phyloP scores from a whole-genome alignment of 1,284 basidiomycete genomes.

The Volvariella volvacea region DNA sequence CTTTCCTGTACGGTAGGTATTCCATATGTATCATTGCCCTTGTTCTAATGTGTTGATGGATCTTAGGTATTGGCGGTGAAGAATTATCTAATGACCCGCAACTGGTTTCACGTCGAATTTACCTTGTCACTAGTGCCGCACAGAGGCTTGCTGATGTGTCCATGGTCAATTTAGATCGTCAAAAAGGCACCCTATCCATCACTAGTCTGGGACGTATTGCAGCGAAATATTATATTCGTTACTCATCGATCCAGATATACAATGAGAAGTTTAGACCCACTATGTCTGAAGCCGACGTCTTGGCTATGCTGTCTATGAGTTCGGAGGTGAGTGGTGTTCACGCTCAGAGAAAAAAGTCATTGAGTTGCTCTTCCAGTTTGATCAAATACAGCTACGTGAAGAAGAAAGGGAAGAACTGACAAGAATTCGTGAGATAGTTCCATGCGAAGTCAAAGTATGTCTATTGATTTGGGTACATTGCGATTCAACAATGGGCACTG shows the following conservation, averaged over 20 bases:
- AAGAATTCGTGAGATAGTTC: constrained; percentile 59
- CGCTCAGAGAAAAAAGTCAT: background rate
- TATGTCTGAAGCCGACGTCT: constrained; percentile 94
- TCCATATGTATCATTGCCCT: constrained; percentile 1
- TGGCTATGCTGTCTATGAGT: constrained; percentile 83
- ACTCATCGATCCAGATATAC: constrained; percentile 87
- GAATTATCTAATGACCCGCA: constrained; percentile 73
- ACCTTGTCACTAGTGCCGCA: constrained; percentile 71
- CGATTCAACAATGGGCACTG: background rate
- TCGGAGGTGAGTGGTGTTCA: constrained; percentile 63
- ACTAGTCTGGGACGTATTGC: constrained; percentile 93
- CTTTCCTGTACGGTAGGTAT: constrained; percentile 77
- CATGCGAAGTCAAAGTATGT: constrained; percentile 73
- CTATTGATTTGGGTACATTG: background rate
- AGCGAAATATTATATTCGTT: constrained; percentile 92
- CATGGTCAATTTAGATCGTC: constrained; percentile 80
- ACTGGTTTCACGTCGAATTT: constrained; percentile 68
- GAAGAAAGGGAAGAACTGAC: constrained; percentile 85
- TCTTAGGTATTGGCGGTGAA: constrained; percentile 71
- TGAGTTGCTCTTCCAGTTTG: constrained; percentile 57
- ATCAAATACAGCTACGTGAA: constrained; percentile 92
- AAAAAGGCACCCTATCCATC: constrained; percentile 59
- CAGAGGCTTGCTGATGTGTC: constrained; percentile 63
- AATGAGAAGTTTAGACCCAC: constrained; percentile 74
- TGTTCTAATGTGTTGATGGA: constrained; percentile 5